Conservation (phyloP, 2,329 filamentous ascomycete genomes). For the Gliomastix tumulicola region DNA sequence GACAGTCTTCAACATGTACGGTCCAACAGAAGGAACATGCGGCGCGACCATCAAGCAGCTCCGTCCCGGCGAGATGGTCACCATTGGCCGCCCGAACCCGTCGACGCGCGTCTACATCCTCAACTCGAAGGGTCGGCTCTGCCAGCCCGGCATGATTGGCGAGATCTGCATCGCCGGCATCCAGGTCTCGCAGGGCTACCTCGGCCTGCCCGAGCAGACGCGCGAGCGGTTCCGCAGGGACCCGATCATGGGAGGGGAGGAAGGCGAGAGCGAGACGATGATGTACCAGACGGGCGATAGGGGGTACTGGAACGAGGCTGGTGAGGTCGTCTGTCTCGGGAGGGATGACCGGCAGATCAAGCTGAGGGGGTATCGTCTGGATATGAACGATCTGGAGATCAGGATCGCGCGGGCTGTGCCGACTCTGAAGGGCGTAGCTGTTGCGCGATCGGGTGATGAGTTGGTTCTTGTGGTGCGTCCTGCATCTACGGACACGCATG, state of each 20-base stretch:
- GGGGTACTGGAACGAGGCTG: no score
- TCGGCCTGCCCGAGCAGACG: conserved; percentile 18
- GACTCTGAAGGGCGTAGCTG: no score
- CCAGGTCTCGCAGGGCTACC: conserved; percentile 32
- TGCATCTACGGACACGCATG: no score
- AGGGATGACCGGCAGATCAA: no score
- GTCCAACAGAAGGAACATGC: conserved; percentile 31
- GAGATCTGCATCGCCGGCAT: conserved; percentile 34
- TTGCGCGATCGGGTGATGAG: no score
- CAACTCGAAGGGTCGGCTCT: conserved; percentile 13
- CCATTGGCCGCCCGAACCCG: conserved; percentile 8
- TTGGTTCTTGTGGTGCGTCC: no score
- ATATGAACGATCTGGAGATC: no score
- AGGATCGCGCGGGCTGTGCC: no score
- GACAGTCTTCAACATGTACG: conserved; percentile 32
- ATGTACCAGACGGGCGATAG: conserved; percentile 33
- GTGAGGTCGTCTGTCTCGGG: no score
- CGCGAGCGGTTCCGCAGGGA: conserved; percentile 20
- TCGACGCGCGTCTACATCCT: conserved; percentile 30
- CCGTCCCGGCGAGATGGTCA: conserved; percentile 15
- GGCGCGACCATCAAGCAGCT: conserved; percentile 25
- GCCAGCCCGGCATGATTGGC: conserved; percentile 25
- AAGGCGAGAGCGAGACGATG: conserved; percentile 10
- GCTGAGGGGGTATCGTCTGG: no score
- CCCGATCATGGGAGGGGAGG: neutral